Base-by-base conservation (phyloP, 1,139 yeast genomes). In the Yamadazyma spencermartinsiae region DNA sequence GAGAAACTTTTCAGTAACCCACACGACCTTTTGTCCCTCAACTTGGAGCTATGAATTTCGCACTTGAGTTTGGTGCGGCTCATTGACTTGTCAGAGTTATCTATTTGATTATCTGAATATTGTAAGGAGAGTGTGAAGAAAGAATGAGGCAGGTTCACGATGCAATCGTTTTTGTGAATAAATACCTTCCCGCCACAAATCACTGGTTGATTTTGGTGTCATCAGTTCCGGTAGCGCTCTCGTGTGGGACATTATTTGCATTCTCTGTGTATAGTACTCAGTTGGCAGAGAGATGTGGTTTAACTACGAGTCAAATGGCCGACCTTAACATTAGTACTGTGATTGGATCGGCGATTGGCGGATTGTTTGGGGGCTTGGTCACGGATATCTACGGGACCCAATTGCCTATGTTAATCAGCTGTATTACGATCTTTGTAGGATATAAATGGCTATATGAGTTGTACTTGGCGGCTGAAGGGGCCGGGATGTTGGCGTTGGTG, bases 361-460 rank as follows among this genome's bases (percentile, higher is more conserved):
- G 68, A 0, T 41, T 64, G 4, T 34, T 63, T 1, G 59, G 66
- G 3, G 70, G 70, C 2, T 36, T 58, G 13, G 51, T 64, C 4
- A 61, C 69, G 2, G 70, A 65, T 40, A 44, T 43, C 18, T 62
- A 60, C 41, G 70, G 70, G 0, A 59, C 68, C 7, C 69, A 63
- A 42, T 41, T 61, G 16, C 69, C 70, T 10, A 60, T 64, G 50
- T 46, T 63, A 12, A 38, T 56, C 15, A 59, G 67, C 36, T 50
- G 59, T 28, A 9, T 60, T 0, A 40, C 52, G 9, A 49, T 63
- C 3, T 50, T 54, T 9, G 17, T 48, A 9, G 70, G 70, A 4
- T 65, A 65, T 40, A 46, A 49, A 27, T 58, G 60, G 60, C 48
- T 65, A 15, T 55, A 58, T 36, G 36, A 36, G 28, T 52, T 56